A percentile compares a stretch with the other conserved stretches of the same genome.
phyloP scores from a whole-genome alignment of 192 early-diverging fungal species.

The Backusella sp. region DNA sequence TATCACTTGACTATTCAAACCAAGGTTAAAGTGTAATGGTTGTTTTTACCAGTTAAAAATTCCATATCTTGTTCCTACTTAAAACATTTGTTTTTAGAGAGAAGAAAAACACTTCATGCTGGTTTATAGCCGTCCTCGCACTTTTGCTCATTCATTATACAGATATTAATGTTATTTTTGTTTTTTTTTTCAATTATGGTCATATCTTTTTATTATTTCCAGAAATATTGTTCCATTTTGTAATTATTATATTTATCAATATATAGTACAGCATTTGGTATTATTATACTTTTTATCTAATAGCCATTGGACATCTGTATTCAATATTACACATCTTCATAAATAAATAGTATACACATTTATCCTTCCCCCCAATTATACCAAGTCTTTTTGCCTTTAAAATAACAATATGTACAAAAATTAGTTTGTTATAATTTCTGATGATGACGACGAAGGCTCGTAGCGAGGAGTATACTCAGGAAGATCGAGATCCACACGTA shows the following conservation, averaged over 20 bases:
- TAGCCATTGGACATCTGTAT: not conserved
- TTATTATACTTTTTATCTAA: not conserved
- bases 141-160: no score
- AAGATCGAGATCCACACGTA: slow-evolving; percentile 35
- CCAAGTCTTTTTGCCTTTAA: not conserved
- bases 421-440: slow-evolving; percentile 1
- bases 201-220: not conserved
- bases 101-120: no score
- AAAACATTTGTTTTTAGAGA: no score
- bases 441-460: slow-evolving; percentile 9
- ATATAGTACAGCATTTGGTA: not conserved
- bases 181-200: no score
- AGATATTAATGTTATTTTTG: no score
- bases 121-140: no score
- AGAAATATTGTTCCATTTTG: no score
- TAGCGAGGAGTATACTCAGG: slow-evolving; percentile 37
- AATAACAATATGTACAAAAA: not conserved
- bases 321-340: not conserved
- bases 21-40: no score
- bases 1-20: no score
- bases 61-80: no score
- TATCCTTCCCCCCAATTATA: not conserved
- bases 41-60: no score
- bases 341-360: not conserved
- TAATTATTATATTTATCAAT: no score